Conservation (phyloP, 129 eudicot species). For the Chrysanthemum seticuspe region DNA sequence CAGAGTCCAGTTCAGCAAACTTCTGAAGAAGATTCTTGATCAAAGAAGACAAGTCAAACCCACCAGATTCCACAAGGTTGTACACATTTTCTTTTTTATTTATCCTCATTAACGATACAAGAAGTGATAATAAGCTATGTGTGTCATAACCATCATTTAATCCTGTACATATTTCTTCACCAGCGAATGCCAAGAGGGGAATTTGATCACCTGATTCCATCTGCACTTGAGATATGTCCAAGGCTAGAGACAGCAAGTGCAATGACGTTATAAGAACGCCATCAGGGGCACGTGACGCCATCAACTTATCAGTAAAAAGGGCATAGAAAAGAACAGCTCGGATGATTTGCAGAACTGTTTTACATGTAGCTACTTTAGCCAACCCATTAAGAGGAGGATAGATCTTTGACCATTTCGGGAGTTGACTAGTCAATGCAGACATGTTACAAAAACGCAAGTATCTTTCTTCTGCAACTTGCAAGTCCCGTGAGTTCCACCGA, state of each 20-base stretch:
- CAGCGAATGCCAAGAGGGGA: constrained; percentile 72
- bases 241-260: constrained; percentile 76
- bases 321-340: constrained; percentile 81
- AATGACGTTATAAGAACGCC: constrained; percentile 72
- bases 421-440: constrained; percentile 81
- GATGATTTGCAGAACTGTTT: constrained; percentile 65
- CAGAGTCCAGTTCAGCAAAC: constrained; percentile 78
- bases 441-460: constrained; percentile 73
- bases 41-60: constrained; percentile 61
- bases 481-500: constrained; percentile 87
- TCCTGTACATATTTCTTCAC: constrained; percentile 58
- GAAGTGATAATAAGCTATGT: constrained; percentile 82
- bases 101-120: constrained; percentile 80
- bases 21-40: constrained; percentile 66
- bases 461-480: constrained; percentile 96
- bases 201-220: constrained; percentile 55
- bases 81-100: constrained; percentile 53
- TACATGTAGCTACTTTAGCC: constrained; percentile 82
- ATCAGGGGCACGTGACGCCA: constrained; percentile 82
- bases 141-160: constrained; percentile 42
- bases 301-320: constrained; percentile 57
- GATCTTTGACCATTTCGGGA: constrained; percentile 82
- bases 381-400: constrained; percentile 73
- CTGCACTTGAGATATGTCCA: constrained; percentile 61
- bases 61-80: constrained; percentile 56